Evolutionary conservation across 768 basidiomycete genomes (phyloP), one percentile per base, ranked within the genome.

Genomic region (Amanita inopinata): DNA sequence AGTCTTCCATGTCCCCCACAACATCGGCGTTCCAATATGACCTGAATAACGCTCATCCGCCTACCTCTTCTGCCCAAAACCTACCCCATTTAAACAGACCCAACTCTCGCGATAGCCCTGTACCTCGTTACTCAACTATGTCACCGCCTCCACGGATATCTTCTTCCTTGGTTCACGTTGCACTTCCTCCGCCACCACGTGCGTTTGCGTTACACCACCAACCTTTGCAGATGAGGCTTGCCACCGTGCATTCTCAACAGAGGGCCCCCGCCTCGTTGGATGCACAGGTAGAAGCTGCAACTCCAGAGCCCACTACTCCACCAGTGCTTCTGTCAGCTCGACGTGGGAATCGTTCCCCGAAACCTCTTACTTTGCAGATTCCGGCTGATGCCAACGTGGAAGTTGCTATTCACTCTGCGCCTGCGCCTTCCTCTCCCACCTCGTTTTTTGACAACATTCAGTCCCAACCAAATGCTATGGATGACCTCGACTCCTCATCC

Each of bases 11-110:
- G 33, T 63, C 63, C 7, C 85, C 84, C 1, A 83, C 83, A 3
- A 77, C 70, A 4, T 86, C 84, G n/a, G 82, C 80, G n/a, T 88
- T 88, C 61, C 74, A 76, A 19, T 82, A 84, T 50, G 74, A 69
- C 11, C 56, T 74, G 31, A 67, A 64, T 35, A 56, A 50, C 18
- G 52, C 27, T 22, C 23, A 53, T 23, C 55, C 58, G 14, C 27
- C 47, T 11, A 50, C 55, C 43, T 52, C 56, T 39, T 49, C 55
- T 45, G 52, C 48, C 49, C 60, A 54, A 23, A 52, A 45, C 11
- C 56, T 52, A 27, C 56, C n/a, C n/a, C n/a, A n/a, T n/a, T n/a
- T n/a, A n/a, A 63, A 37, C 59, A 56, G 22, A 41, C 51, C 43
- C 5, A 32, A 46, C 14, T 46, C 53, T 15, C 51, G 52, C 18